Percentiles rank a stretch among this genome's conserved stretches.
Conservation (phyloP, 176 grass and related monocot species). For the Triticum aestivum region DNA sequence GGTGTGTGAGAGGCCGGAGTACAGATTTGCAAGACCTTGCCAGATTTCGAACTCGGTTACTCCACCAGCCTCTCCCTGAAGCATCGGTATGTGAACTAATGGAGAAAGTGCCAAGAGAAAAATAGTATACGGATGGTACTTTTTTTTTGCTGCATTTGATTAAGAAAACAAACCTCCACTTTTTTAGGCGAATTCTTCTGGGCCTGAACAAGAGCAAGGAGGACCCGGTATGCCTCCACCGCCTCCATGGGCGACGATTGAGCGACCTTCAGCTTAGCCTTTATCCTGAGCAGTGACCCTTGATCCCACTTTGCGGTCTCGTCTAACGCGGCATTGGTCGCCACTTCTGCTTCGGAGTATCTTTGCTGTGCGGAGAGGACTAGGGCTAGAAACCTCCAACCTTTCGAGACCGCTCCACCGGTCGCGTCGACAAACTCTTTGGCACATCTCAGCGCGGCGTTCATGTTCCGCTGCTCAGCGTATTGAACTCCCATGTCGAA, state of each 20-base stretch:
- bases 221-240: constrained; percentile 66
- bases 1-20: constrained; percentile 65
- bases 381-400: constrained; percentile 84
- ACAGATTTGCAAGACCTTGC: constrained; percentile 91
- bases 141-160: neutral
- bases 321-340: constrained; percentile 72
- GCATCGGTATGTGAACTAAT: neutral
- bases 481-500: constrained; percentile 77
- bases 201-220: constrained; percentile 90
- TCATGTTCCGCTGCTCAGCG: constrained; percentile 79
- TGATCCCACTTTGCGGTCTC: constrained; percentile 87
- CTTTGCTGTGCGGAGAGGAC: constrained; percentile 76
- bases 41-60: constrained; percentile 87
- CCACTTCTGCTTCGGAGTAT: constrained; percentile 71
- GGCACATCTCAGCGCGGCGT: constrained; percentile 56
- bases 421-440: constrained; percentile 85
- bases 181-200: constrained; percentile 60
- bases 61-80: constrained; percentile 40
- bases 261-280: constrained; percentile 83
- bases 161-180: constrained; percentile 45
- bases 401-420: constrained; percentile 70
- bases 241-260: constrained; percentile 69
- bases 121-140: neutral
- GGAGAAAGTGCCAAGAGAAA: neutral
- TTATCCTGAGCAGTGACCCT: constrained; percentile 77